Evolutionary conservation across 2,329 filamentous ascomycete species (phyloP).

Genomic region (Ambrosiella cleistominuta): DNA sequence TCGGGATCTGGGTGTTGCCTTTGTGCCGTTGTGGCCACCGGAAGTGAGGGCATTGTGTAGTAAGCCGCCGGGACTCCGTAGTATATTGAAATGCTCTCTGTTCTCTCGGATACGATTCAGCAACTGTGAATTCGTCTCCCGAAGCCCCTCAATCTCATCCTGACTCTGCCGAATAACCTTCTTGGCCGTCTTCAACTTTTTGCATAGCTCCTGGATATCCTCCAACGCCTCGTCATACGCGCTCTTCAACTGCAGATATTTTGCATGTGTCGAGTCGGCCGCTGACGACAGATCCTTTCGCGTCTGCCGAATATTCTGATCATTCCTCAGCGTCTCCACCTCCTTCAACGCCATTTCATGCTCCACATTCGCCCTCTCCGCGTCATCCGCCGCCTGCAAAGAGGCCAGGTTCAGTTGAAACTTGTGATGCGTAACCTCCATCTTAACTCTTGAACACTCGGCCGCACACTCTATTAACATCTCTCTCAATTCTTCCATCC

Average conservation of each 20-base stretch:
- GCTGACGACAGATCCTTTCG: slow-evolving; percentile 34
- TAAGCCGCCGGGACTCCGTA: slow-evolving; percentile 57
- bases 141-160: slow-evolving; percentile 50
- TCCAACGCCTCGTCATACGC: slow-evolving; percentile 49
- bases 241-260: slow-evolving; percentile 44
- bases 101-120: slow-evolving; percentile 78
- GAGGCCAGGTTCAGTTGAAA: slow-evolving; percentile 72
- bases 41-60: slow-evolving; percentile 42
- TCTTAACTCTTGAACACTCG: slow-evolving; percentile 47
- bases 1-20: no score
- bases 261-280: slow-evolving; percentile 35
- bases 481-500: slow-evolving; percentile 35
- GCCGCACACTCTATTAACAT: slow-evolving; percentile 38
- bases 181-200: slow-evolving; percentile 55
- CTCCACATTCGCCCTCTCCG: slow-evolving; percentile 76
- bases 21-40: slow-evolving; percentile 12
- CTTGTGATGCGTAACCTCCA: slow-evolving; percentile 77
- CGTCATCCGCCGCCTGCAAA: slow-evolving; percentile 68
- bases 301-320: slow-evolving; percentile 50
- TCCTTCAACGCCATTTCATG: slow-evolving; percentile 81
- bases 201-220: slow-evolving; percentile 45
- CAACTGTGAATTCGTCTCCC: slow-evolving; percentile 60
- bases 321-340: slow-evolving; percentile 63
- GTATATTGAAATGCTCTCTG: slow-evolving; percentile 63
- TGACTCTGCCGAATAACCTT: slow-evolving; percentile 63